Conservation (phyloP, 2,329 filamentous ascomycete genomes). For the Drechslerella stenobrocha region DNA sequence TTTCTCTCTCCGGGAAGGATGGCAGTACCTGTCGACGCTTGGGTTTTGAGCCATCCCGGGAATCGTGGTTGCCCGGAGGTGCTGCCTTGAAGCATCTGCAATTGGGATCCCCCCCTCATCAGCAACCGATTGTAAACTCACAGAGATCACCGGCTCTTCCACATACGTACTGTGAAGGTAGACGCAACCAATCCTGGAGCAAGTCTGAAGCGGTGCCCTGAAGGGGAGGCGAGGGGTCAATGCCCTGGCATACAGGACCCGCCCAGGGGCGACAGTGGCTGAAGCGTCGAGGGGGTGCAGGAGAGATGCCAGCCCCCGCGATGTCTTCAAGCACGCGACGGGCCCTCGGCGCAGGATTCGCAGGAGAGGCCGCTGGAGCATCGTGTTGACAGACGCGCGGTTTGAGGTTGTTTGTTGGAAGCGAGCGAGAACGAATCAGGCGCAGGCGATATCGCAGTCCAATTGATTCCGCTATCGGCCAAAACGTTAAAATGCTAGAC, state of each 20-base stretch:
- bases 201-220: not conserved
- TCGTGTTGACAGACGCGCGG: constrained; percentile 8
- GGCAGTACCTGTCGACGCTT: constrained; percentile 36
- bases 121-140: not conserved
- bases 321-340: not conserved
- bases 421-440: constrained; percentile 43
- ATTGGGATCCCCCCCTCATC: not conserved
- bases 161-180: constrained; percentile 44
- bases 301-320: not conserved
- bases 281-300: not conserved
- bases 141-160: constrained; percentile 5
- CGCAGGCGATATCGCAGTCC: constrained; percentile 19
- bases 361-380: constrained; percentile 23
- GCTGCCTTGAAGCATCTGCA: constrained; percentile 18
- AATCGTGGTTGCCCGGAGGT: not conserved
- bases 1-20: constrained; percentile 65
- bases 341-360: constrained; percentile 9
- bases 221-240: not conserved
- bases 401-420: not conserved
- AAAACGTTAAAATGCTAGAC: not conserved
- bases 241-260: not conserved
- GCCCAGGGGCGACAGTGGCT: not conserved
- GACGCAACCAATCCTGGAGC: constrained; percentile 3
- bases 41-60: not conserved
- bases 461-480: constrained; percentile 41